These are phyloP conservation scores for Ichthyophthirius multifiliis DNA, from an alignment of 169 alveolate genomes.

Conservation along the genomic window DNA sequence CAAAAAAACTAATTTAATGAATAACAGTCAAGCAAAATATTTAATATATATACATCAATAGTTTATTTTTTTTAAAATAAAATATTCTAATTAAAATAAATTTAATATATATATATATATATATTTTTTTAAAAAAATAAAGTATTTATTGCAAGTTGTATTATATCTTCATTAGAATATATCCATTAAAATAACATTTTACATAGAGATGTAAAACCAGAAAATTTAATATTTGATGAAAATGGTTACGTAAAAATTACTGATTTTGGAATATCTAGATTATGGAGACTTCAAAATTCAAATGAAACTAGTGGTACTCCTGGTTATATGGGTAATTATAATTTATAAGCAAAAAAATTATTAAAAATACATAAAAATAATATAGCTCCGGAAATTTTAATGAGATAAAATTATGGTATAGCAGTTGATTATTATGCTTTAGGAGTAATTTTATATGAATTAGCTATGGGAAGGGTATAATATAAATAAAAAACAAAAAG, in stretches of 20 bases:
- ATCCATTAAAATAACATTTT: conserved; percentile 57
- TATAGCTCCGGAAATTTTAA: conserved; percentile 57
- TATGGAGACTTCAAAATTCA: conserved; percentile 63
- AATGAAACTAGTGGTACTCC: conserved; percentile 78
- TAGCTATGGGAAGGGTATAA: conserved; percentile 28
- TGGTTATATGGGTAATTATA: conserved; percentile 74
- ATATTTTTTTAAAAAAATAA: background rate
- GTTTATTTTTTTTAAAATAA: background rate
- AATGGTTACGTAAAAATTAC: conserved; percentile 58
- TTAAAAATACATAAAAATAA: background rate
- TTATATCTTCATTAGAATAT: conserved; percentile 53
- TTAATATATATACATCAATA: background rate
- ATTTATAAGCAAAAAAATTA: conserved; percentile 44
- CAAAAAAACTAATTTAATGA: conserved; percentile 62
- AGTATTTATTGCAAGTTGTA: conserved; percentile 63
- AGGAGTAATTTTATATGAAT: conserved; percentile 45
- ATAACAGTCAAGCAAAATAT: conserved; percentile 53
- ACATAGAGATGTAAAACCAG: conserved; percentile 80
- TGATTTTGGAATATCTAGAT: conserved; percentile 72
- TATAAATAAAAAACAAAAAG: background rate
- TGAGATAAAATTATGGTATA: conserved; percentile 56
- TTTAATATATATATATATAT: too few species aligned
- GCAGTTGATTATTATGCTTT: conserved; percentile 49
- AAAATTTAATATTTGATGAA: conserved; percentile 68
- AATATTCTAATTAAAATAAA: background rate